Percentiles rank a stretch among this genome's conserved stretches.
Conservation (phyloP, 176 grass and related monocot genomes). For the Echinochloa phyllopogon region DNA sequence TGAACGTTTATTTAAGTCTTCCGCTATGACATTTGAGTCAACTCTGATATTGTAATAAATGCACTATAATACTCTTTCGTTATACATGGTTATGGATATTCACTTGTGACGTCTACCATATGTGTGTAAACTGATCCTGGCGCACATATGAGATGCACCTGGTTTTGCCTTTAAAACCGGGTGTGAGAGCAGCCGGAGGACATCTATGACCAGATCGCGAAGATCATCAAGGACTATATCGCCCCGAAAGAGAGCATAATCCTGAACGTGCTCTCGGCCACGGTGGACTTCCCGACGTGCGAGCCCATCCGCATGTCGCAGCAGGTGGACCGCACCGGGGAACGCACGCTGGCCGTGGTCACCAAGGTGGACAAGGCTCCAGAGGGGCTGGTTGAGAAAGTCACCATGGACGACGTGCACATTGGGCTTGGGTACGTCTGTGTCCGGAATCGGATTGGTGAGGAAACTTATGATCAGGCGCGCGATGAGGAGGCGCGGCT, state of each 20-base stretch:
- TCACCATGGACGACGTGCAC: slow-evolving; percentile 61
- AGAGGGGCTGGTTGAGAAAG: slow-evolving; percentile 65
- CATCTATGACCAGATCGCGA: slow-evolving; percentile 64
- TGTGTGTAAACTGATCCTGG: too few species aligned
- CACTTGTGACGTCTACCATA: too few species aligned
- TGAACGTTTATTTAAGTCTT: too few species aligned
- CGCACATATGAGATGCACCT: too few species aligned
- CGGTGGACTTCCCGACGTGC: slow-evolving; percentile 71
- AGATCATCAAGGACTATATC: slow-evolving; percentile 62
- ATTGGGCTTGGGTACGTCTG: slow-evolving; percentile 73
- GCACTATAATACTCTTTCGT: too few species aligned
- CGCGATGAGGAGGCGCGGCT: slow-evolving; percentile 19
- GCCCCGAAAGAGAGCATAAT: slow-evolving; percentile 65
- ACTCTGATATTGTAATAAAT: too few species aligned
- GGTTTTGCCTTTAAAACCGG: too few species aligned
- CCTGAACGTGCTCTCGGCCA: slow-evolving; percentile 63
- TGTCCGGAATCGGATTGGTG: slow-evolving; percentile 54
- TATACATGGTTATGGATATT: too few species aligned
- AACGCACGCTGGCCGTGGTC: slow-evolving; percentile 69
- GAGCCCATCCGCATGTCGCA: slow-evolving; percentile 74
- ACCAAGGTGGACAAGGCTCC: slow-evolving; percentile 56
- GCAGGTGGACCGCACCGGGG: slow-evolving; percentile 58
- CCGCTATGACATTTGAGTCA: too few species aligned
- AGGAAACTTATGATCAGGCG: slow-evolving; percentile 57
- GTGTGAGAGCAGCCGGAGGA: too few species aligned